phyloP scores from a whole-genome alignment of 2,329 filamentous ascomycete genomes.

The Aureobasidium vineae region DNA sequence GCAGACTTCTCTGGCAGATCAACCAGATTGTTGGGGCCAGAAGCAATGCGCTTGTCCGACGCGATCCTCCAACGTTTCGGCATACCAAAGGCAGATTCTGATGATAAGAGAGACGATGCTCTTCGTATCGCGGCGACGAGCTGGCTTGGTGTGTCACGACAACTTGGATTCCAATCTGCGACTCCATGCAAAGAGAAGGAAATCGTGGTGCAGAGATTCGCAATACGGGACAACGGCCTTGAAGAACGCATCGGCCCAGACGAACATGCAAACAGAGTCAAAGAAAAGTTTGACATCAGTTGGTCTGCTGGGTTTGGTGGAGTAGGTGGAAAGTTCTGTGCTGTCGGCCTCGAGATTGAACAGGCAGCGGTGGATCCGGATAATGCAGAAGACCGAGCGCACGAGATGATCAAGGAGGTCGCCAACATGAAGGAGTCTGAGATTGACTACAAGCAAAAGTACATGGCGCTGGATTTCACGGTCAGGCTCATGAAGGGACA shows the following conservation, averaged over 20 bases:
- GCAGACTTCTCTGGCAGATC: constrained; percentile 44
- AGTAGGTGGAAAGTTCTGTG: constrained; percentile 44
- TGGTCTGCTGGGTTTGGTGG: constrained; percentile 46
- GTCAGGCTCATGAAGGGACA: constrained; percentile 37
- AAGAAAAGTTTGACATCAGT: constrained; percentile 46
- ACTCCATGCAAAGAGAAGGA: constrained; percentile 36
- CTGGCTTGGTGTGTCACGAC: constrained; percentile 42
- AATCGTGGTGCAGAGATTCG: constrained; percentile 45
- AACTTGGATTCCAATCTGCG: constrained; percentile 42
- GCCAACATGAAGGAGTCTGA: constrained; percentile 19
- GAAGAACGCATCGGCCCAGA: constrained; percentile 37
- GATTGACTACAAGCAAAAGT: constrained; percentile 37
- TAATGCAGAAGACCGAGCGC: constrained; percentile 30
- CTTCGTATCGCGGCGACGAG: constrained; percentile 44
- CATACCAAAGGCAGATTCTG: constrained; percentile 38
- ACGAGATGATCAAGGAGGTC: constrained; percentile 31
- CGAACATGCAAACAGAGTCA: constrained; percentile 39
- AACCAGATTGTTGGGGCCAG: constrained; percentile 44
- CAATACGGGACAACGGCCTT: constrained; percentile 28
- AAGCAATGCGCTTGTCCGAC: constrained; percentile 49
- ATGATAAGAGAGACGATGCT: constrained; percentile 39
- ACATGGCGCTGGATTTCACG: constrained; percentile 36
- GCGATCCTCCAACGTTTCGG: constrained; percentile 44
- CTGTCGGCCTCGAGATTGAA: constrained; percentile 41
- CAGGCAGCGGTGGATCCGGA: constrained; percentile 23